Evolutionary conservation across 2,329 filamentous ascomycete genomes (phyloP).

Genomic region (Ophiostoma sp.): DNA sequence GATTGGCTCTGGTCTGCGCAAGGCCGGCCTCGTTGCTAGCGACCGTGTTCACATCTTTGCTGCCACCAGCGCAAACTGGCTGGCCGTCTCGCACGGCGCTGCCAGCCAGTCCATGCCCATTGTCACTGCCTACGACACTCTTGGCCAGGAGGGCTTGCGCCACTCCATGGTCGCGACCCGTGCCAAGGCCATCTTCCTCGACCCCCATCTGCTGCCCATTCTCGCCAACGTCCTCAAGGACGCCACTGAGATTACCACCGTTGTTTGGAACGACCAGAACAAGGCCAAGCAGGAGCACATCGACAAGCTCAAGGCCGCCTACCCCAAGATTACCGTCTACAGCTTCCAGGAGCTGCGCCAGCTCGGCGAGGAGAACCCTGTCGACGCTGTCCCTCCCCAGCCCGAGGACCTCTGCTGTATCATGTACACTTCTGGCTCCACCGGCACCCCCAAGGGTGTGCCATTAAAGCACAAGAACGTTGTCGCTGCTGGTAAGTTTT

Average conservation of each 20-base stretch:
- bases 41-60: constrained; percentile 76
- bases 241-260: constrained; percentile 45
- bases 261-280: constrained; percentile 53
- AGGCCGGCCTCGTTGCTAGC: constrained; percentile 63
- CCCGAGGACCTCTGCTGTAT: constrained; percentile 72
- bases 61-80: constrained; percentile 58
- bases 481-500: constrained; percentile 61
- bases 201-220: constrained; percentile 62
- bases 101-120: constrained; percentile 74
- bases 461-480: constrained; percentile 70
- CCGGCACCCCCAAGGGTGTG: constrained; percentile 77
- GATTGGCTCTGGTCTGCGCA: constrained; percentile 64
- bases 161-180: constrained; percentile 69
- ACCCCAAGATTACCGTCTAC: constrained; percentile 43
- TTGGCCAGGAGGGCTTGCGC: constrained; percentile 68
- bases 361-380: constrained; percentile 56
- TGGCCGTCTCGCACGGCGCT: constrained; percentile 47
- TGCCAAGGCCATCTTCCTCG: constrained; percentile 67
- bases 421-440: constrained; percentile 72
- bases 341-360: constrained; percentile 49
- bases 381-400: constrained; percentile 62
- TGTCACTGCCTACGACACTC: constrained; percentile 77
- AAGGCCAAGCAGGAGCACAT: constrained; percentile 47
- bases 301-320: constrained; percentile 47
- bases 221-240: constrained; percentile 50